phyloP scores from a whole-genome alignment of 2,329 filamentous ascomycete species.

The Aspergillus ustus region DNA sequence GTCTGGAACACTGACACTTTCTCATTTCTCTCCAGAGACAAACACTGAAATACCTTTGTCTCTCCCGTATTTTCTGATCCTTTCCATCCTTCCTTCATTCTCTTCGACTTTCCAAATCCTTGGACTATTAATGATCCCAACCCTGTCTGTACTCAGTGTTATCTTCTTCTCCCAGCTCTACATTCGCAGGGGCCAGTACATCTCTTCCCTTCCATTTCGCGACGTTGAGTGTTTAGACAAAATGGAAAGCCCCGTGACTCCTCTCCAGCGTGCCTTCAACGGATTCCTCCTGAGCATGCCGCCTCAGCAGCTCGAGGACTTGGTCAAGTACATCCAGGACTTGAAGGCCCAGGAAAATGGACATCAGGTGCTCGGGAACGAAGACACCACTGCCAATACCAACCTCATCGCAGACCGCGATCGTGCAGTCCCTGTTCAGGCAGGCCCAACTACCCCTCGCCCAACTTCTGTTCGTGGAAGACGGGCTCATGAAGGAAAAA shows the following conservation, averaged over 20 bases:
- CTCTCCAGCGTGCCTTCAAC: slow-evolving; percentile 33
- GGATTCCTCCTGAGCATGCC: slow-evolving; percentile 32
- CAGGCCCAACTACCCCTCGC: slow-evolving; percentile 12
- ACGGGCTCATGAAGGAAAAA: slow-evolving; percentile 26
- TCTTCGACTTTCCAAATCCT: background rate
- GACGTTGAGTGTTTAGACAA: slow-evolving; percentile 5
- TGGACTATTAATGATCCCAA: background rate
- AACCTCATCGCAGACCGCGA: slow-evolving; percentile 7
- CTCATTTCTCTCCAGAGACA: background rate
- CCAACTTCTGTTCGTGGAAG: slow-evolving; percentile 24
- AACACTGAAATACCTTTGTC: background rate
- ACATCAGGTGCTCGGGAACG: slow-evolving; percentile 8
- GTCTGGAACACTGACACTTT: background rate
- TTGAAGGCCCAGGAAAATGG: slow-evolving; percentile 13
- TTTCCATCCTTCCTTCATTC: background rate
- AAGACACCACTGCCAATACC: slow-evolving; percentile 7
- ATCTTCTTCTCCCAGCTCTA: background rate
- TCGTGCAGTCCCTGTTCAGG: slow-evolving; percentile 13
- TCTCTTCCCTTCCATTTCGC: background rate
- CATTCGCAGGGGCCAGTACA: background rate
- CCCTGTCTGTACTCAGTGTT: background rate
- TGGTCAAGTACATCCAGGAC: slow-evolving; percentile 27
- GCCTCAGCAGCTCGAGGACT: slow-evolving; percentile 27
- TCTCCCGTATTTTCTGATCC: background rate
- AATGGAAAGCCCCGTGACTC: slow-evolving; percentile 25